Base-by-base conservation (phyloP, 495 filamentous ascomycete genomes). In the Hypoxylon rickii region DNA sequence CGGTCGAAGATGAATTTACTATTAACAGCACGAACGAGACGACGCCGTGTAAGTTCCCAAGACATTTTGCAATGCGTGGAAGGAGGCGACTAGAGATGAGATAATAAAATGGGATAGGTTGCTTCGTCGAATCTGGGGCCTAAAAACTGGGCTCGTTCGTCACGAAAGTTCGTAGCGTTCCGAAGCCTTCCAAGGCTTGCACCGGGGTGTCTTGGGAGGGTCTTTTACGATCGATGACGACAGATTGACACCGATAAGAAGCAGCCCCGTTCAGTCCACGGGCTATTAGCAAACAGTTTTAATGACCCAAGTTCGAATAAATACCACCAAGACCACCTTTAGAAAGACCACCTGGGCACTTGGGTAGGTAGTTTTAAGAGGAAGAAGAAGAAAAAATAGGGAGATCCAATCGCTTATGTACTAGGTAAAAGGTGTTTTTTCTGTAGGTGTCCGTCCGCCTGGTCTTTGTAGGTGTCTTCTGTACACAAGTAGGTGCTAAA, bases 1-100 rank as follows among this genome's bases (percentile, higher is more conserved):
- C 82, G 84, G 69, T 88, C 90, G 71, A 85, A 90, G 49, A 95
- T 88, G 66, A 85, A 93, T 70, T 87, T 85, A 66, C 77, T 82
- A 66, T 93, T 92, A 55, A 92, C 74, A 44, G 81, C 77, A 67
- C 86, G 81, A 52, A 86, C 69, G 53, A 88, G 76, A 58, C 82
- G 84, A 39, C 83, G 81, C 55, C 85, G 80, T 33, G 77, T 77
- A 37, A 82, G 71, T 63, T 83, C 80, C 74, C 77, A 76, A 63
- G 74, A 62, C 80, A 83, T 83, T 51, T 39, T 67, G 70, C 36
- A 42, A 47, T 48, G 16, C 37, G 46, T 29, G 32, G 48, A 51
- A 56, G 38, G 22, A 31, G 41, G 10, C 43, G 29, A 21, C 29
- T 26, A 37, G 34, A 15, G 33, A 29, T 4, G 42, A 32, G 43